A percentile compares a stretch with the other conserved stretches of the same genome.
These are phyloP conservation scores for Citrus cavaleriei DNA, from an alignment of 345 rosid species.

Conservation along the genomic window DNA sequence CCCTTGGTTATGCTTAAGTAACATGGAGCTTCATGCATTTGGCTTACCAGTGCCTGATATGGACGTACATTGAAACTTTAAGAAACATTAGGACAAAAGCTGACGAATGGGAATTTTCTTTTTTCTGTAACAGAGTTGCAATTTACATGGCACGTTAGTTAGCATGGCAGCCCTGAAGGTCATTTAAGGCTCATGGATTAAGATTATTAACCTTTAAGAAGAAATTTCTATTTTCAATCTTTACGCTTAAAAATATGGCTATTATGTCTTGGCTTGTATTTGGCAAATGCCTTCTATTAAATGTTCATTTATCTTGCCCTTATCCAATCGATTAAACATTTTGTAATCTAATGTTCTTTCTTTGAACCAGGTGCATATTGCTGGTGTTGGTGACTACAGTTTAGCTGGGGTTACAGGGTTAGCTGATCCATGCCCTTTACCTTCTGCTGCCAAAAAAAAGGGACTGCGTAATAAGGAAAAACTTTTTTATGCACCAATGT, in stretches of 20 bases:
- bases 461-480: slow-evolving; percentile 87
- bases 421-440: slow-evolving; percentile 88
- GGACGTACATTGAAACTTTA: not conserved
- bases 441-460: slow-evolving; percentile 85
- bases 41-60: not conserved
- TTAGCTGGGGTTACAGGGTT: slow-evolving; percentile 73
- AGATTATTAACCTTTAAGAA: not conserved
- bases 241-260: no score
- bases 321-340: not conserved
- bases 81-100: not conserved
- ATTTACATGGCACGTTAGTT: not conserved
- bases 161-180: not conserved
- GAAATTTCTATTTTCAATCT: not conserved
- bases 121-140: not conserved
- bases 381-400: slow-evolving; percentile 94
- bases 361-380: slow-evolving; percentile 72
- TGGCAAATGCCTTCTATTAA: no score
- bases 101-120: not conserved
- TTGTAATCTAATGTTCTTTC: slow-evolving; percentile 5
- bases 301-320: not conserved
- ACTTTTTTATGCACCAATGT: slow-evolving; percentile 95
- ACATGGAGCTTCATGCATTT: not conserved
- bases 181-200: no score
- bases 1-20: not conserved
- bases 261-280: no score